Evolutionary conservation across 441 rosid species (phyloP).

Genomic region (Arabidopsis lyrata): DNA sequence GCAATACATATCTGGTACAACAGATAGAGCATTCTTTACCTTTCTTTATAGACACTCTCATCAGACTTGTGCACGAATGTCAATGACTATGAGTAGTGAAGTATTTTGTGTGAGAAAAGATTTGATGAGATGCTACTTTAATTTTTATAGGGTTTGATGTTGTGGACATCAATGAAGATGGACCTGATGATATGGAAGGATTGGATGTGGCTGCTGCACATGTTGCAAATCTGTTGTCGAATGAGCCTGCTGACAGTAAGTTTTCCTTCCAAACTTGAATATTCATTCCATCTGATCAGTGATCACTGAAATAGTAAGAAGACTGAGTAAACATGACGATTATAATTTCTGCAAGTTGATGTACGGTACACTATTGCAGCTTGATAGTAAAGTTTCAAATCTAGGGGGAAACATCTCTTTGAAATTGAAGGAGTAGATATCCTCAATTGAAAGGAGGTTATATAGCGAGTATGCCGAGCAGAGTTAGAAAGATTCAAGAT

Average conservation of each 20-base stretch:
- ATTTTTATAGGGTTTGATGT: slow-evolving; percentile 86
- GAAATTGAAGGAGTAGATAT: slow-evolving; percentile 1
- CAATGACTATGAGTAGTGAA: slow-evolving; percentile 4
- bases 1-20: slow-evolving; percentile 8
- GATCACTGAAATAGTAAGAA: slow-evolving; percentile 14
- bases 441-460: neutral
- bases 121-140: slow-evolving; percentile 26
- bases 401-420: neutral
- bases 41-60: slow-evolving; percentile 15
- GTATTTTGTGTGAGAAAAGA: slow-evolving; percentile 6
- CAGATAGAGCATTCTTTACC: neutral
- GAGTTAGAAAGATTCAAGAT: slow-evolving; percentile 1
- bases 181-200: slow-evolving; percentile 84
- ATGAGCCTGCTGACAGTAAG: slow-evolving; percentile 92
- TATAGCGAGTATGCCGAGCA: too few relatives aligned
- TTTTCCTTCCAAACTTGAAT: slow-evolving; percentile 29
- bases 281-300: neutral
- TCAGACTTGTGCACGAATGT: slow-evolving; percentile 5
- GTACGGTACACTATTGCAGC: slow-evolving; percentile 1
- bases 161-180: slow-evolving; percentile 79
- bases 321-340: slow-evolving; percentile 6
- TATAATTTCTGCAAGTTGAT: slow-evolving; percentile 1
- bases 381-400: neutral
- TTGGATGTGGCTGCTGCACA: slow-evolving; percentile 93
- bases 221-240: slow-evolving; percentile 81